Percentiles rank a stretch among this genome's conserved stretches.
Evolutionary conservation across 2,329 filamentous ascomycete genomes (phyloP).

Genomic region (Nigrospora sphaerica): DNA sequence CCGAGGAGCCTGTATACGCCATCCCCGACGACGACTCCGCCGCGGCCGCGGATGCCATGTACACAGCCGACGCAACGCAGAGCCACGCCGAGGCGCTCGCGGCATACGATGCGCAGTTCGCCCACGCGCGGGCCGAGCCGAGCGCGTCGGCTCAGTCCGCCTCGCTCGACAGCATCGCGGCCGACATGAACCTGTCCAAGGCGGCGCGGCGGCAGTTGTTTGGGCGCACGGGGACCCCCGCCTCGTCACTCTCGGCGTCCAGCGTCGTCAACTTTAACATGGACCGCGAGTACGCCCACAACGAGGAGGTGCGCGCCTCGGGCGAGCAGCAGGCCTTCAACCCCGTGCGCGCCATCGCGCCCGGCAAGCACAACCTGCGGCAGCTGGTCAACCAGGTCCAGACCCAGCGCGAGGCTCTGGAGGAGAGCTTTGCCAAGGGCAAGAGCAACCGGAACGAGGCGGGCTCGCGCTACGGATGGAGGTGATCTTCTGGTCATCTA

Average conservation of each 20-base stretch:
- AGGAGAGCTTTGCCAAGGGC: conserved; percentile 84
- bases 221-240: conserved; percentile 52
- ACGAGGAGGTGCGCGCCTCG: conserved; percentile 65
- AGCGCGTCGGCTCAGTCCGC: conserved; percentile 24
- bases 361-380: conserved; percentile 82
- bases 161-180: conserved; percentile 63
- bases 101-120: conserved; percentile 22
- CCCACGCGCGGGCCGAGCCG: conserved; percentile 18
- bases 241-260: conserved; percentile 36
- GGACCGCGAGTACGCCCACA: conserved; percentile 77
- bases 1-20: conserved; percentile 9
- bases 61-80: conserved; percentile 26
- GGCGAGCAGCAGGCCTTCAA: conserved; percentile 71
- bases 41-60: conserved; percentile 34
- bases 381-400: conserved; percentile 80
- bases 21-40: conserved; percentile 4
- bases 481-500: conserved; percentile 13
- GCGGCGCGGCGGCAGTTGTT: conserved; percentile 78
- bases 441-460: conserved; percentile 76
- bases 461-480: conserved; percentile 78
- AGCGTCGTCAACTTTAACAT: conserved; percentile 83
- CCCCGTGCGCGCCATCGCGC: conserved; percentile 73
- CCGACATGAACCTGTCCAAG: conserved; percentile 71
- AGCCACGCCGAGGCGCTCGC: conserved; percentile 24
- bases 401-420: conserved; percentile 77